A percentile compares a stretch with the other conserved stretches of the same genome.
Evolutionary conservation across 495 filamentous ascomycete genomes (phyloP).

Genomic region (Penicillium subrubescens): DNA sequence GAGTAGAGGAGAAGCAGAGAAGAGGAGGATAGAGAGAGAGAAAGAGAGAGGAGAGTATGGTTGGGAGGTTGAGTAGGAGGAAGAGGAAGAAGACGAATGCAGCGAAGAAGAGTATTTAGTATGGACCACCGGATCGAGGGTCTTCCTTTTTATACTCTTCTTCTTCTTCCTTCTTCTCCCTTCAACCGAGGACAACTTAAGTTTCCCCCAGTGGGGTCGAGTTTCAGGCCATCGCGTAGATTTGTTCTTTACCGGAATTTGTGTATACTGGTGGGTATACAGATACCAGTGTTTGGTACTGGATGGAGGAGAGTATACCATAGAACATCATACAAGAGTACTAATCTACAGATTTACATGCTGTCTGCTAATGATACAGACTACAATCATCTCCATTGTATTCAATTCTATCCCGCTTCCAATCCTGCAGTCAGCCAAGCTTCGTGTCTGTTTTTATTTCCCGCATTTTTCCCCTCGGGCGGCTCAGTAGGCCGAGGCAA

Average conservation of each 20-base stretch:
- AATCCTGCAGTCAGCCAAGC: neutral
- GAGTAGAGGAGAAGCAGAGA: neutral
- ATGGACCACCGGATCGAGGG: neutral
- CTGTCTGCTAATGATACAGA: too few relatives aligned
- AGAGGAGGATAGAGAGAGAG: neutral
- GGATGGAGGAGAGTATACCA: neutral
- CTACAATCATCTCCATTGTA: neutral
- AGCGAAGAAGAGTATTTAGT: neutral
- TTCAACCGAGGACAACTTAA: neutral
- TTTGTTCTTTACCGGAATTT: neutral
- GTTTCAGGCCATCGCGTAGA: conserved; percentile 1
- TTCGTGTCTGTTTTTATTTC: neutral
- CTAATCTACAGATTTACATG: too few relatives aligned
- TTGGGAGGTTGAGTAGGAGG: neutral
- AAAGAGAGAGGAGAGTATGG: neutral
- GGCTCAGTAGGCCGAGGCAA: neutral
- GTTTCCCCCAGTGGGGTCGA: neutral
- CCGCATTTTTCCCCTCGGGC: neutral
- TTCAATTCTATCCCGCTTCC: neutral
- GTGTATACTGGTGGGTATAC: neutral
- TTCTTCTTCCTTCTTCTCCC: neutral
- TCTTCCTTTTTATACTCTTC: neutral
- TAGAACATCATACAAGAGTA: neutral
- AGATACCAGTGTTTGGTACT: neutral
- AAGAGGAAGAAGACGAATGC: neutral